Conservation (phyloP, 2,329 filamentous ascomycete species). For the Zarea fungicola region DNA sequence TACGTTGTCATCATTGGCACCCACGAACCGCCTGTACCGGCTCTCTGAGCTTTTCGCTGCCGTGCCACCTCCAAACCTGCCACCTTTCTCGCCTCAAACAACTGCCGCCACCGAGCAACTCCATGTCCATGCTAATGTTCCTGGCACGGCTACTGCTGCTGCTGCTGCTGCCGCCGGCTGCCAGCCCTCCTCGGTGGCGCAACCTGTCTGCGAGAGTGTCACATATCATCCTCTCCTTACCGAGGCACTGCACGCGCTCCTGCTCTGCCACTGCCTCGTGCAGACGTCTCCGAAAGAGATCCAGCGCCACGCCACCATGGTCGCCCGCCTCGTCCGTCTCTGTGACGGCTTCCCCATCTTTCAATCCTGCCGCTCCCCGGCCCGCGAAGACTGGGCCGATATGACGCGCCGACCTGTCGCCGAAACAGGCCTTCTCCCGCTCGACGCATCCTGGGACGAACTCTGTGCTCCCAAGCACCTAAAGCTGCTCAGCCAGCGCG, state of each 20-base stretch:
- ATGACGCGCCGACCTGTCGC: constrained; percentile 59
- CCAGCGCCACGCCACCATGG: constrained; percentile 75
- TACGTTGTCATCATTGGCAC: too few species aligned
- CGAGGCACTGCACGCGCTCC: constrained; percentile 71
- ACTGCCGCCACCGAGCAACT: constrained; percentile 25
- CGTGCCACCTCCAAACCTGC: constrained; percentile 60
- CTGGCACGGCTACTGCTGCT: too few species aligned
- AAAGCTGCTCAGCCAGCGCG: constrained; percentile 17
- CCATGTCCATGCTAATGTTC: too few species aligned
- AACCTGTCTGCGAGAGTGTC: constrained; percentile 24
- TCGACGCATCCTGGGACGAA: constrained; percentile 62
- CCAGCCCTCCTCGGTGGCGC: too few species aligned
- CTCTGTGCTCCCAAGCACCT: constrained; percentile 19
- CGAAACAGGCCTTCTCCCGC: constrained; percentile 54
- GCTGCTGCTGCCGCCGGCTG: too few species aligned
- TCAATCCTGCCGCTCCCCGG: constrained; percentile 63
- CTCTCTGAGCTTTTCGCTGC: constrained; percentile 65
- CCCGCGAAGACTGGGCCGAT: constrained; percentile 76
- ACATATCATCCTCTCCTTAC: constrained; percentile 78
- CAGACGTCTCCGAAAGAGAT: constrained; percentile 76
- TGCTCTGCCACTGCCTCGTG: constrained; percentile 72
- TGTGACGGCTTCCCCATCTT: constrained; percentile 79
- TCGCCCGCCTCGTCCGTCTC: constrained; percentile 66
- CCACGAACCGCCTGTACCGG: constrained; percentile 32
- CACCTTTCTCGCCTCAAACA: constrained; percentile 55